Conservation (phyloP, 495 filamentous ascomycete genomes). For the Aspergillus cristatus region DNA sequence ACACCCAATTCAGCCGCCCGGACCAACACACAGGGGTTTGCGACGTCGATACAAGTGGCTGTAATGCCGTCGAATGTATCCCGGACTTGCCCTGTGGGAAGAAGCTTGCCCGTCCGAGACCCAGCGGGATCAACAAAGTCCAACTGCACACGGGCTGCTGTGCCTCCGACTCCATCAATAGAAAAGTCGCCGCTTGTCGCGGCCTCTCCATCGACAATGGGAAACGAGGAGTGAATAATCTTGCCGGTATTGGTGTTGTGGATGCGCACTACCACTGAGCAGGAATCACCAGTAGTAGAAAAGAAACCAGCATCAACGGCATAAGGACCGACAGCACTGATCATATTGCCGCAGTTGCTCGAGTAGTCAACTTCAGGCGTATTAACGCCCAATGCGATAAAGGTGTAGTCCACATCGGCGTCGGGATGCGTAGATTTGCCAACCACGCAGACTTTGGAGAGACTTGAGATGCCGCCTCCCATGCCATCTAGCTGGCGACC, state of each 20-base stretch:
- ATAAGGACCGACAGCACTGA: slow-evolving; percentile 55
- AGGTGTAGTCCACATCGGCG: slow-evolving; percentile 65
- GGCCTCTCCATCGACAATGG: slow-evolving; percentile 40
- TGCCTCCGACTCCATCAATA: slow-evolving; percentile 61
- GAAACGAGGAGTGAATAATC: slow-evolving; percentile 38
- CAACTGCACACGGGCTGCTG: slow-evolving; percentile 45
- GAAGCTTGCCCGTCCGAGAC: slow-evolving; percentile 52
- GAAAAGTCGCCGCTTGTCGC: slow-evolving; percentile 44
- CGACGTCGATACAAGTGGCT: slow-evolving; percentile 54
- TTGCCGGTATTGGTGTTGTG: slow-evolving; percentile 48
- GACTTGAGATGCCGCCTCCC: slow-evolving; percentile 59
- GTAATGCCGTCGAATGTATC: slow-evolving; percentile 45
- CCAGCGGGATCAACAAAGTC: slow-evolving; percentile 60
- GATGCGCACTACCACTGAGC: slow-evolving; percentile 32
- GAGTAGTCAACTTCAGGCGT: slow-evolving; percentile 51
- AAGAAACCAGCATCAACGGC: slow-evolving; percentile 38
- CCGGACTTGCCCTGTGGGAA: slow-evolving; percentile 52
- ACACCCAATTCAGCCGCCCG: slow-evolving; percentile 43
- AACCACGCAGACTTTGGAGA: slow-evolving; percentile 64
- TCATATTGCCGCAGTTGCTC: slow-evolving; percentile 72
- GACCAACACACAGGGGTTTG: slow-evolving; percentile 61
- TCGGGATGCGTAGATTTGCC: slow-evolving; percentile 34
- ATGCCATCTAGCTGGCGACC: slow-evolving; percentile 64
- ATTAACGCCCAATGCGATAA: slow-evolving; percentile 56
- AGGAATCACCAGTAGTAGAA: neutral